Conservation (phyloP, 2,329 filamentous ascomycete species). For the Sclerotinia borealis region DNA sequence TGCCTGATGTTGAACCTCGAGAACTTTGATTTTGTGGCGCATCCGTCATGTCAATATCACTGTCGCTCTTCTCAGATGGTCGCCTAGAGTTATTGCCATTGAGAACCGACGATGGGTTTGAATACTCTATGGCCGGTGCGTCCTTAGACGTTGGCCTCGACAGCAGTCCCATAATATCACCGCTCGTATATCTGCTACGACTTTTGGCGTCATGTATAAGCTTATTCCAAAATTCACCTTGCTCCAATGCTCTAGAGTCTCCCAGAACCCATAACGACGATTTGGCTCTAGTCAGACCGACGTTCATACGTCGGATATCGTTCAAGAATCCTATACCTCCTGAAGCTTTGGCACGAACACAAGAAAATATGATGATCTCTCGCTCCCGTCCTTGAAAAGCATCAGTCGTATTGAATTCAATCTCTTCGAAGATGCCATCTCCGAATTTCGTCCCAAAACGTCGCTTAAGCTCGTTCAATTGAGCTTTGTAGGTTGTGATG, state of each 20-base stretch:
- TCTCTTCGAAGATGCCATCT: constrained; percentile 63
- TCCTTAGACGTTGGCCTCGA: constrained; percentile 37
- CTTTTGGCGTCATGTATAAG: constrained; percentile 75
- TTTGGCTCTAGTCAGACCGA: constrained; percentile 92
- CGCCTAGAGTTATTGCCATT: neutral
- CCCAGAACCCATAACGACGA: constrained; percentile 95
- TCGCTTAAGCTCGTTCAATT: constrained; percentile 71
- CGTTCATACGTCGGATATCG: constrained; percentile 98
- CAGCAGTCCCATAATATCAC: constrained; percentile 51
- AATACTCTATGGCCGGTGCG: constrained; percentile 7
- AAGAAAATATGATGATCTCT: constrained; percentile 98
- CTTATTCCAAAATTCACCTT: constrained; percentile 86
- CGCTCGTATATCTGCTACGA: constrained; percentile 71
- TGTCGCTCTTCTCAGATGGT: constrained; percentile 13
- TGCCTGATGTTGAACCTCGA: constrained; percentile 1
- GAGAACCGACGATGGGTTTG: neutral
- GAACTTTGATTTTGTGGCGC: constrained; percentile 6
- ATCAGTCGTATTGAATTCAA: constrained; percentile 99
- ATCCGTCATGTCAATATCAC: constrained; percentile 17
- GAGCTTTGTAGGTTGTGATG: constrained; percentile 96
- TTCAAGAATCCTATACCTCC: constrained; percentile 98
- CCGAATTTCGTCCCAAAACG: constrained; percentile 71
- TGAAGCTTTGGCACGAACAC: constrained; percentile 85
- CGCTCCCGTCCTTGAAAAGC: constrained; percentile 96
- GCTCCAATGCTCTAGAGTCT: constrained; percentile 77